Evolutionary conservation across 768 basidiomycete genomes (phyloP), one percentile per base, ranked within the genome.

Genomic region (Panaeolus cyanescens): DNA sequence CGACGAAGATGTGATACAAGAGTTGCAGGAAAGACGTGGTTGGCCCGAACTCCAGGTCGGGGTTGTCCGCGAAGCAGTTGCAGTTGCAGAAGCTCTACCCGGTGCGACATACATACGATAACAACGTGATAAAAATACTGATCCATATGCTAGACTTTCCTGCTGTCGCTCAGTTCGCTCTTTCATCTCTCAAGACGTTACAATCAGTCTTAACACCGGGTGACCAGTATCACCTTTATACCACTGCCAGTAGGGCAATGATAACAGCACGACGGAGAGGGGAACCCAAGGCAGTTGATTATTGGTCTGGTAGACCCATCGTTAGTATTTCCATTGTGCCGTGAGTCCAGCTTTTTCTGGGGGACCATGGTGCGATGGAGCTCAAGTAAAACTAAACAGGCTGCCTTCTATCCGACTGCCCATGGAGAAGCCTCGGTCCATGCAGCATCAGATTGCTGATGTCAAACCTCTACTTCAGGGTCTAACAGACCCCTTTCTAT

Each of bases 31-130:
- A 63, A 74, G 83, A 4, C 92, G 88, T 70, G 97, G 97, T 4
- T 99, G 96, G 96, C 90, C 95, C 2, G 93, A 95, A 71, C 78
- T 99, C 37, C 96, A 97, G 77, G 85, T 98, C 17, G 95, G 94
- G 22, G 87, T 96, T n/a, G 81, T 98, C 20, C 85, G 94, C 34
- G 97, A 99, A 71, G 93, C 95, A 0, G 88, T 98, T 20, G 89
- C 91, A 0, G 88, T 99, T 2, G 92, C 94, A 1, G 94, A 98
- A 73, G 87, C 93, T 13, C 77, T 99, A 22, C 95, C 96, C 59
- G 95, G 95, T 93, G 62, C 58, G 83, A 75, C 3, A 59, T 19
- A 37, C 58, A 28, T 31, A 50, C 5, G 19, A 50, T 15, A 13
- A 4, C 19, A 9, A 50, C 12, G 19, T 22, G 2, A 59, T 42